Percentiles rank a stretch among this genome's conserved stretches.
Conservation (phyloP, 208 protist species). For the Trypanosoma theileri region DNA sequence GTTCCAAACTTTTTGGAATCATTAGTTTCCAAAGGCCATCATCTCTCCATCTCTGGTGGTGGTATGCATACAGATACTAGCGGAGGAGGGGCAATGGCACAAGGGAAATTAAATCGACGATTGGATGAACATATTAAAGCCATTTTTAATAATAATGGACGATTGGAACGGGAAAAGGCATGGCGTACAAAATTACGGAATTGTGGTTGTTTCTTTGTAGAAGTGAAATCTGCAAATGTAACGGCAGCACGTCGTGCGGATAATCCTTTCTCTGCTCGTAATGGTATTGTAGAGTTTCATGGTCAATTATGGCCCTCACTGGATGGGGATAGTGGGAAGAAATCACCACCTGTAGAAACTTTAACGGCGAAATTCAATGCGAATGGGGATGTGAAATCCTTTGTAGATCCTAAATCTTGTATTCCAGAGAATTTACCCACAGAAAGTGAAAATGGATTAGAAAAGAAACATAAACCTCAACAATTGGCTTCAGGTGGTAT, state of each 20-base stretch:
- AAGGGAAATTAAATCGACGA: slow-evolving; percentile 36
- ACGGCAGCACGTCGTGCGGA: slow-evolving; percentile 83
- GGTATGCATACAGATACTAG: slow-evolving; percentile 38
- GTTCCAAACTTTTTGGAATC: slow-evolving; percentile 79
- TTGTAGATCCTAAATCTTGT: slow-evolving; percentile 61
- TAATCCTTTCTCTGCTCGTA: slow-evolving; percentile 82
- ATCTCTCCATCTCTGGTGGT: too few relatives aligned
- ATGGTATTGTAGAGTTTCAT: slow-evolving; percentile 74
- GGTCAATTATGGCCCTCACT: slow-evolving; percentile 79
- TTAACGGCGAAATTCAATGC: slow-evolving; percentile 34
- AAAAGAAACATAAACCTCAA: too few relatives aligned
- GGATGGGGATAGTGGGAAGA: slow-evolving; percentile 22
- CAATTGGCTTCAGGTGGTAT: slow-evolving; percentile 49
- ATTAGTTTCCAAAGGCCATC: too few relatives aligned
- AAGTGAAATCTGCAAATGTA: slow-evolving; percentile 69
- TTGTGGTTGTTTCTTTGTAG: slow-evolving; percentile 64
- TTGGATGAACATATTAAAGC: slow-evolving; percentile 73
- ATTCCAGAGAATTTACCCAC: slow-evolving; percentile 59
- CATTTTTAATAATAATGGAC: slow-evolving; percentile 76
- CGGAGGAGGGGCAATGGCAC: slow-evolving; percentile 1
- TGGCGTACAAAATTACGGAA: slow-evolving; percentile 47
- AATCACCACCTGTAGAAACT: slow-evolving; percentile 51
- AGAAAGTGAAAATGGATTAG: slow-evolving; percentile 28
- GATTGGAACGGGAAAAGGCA: slow-evolving; percentile 56
- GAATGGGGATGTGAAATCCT: slow-evolving; percentile 42